Conservation (phyloP, 345 rosid genomes). For the Eucalyptus sp. region DNA sequence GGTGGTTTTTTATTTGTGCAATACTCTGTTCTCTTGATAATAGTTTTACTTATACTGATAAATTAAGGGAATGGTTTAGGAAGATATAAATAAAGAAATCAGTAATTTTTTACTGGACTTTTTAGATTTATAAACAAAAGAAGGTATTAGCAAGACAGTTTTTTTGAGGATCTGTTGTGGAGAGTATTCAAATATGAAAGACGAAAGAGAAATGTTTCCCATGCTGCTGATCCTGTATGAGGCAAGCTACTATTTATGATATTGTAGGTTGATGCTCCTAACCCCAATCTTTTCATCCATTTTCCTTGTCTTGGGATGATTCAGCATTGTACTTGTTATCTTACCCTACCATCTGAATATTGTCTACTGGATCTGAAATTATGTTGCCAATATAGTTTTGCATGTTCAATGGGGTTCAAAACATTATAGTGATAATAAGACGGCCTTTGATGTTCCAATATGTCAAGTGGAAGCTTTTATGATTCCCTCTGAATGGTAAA, state of each 20-base stretch:
- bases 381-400: not conserved
- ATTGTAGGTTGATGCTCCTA: not conserved
- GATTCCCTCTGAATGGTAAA: not conserved
- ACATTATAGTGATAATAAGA: not conserved
- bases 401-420: not conserved
- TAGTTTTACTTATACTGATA: not conserved
- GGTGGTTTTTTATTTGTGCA: not conserved
- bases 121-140: not conserved
- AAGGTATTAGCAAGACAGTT: not conserved
- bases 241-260: not conserved
- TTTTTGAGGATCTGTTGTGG: not conserved
- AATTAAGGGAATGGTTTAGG: not conserved
- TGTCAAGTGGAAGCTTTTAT: not conserved
- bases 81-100: not conserved
- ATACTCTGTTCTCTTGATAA: not conserved
- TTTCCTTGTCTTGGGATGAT: not conserved
- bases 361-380: not conserved
- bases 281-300: not conserved
- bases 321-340: not conserved
- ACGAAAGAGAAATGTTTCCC: not conserved
- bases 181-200: not conserved
- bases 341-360: not conserved
- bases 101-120: not conserved
- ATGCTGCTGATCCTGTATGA: not conserved
- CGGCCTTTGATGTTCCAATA: not conserved